Conservation (phyloP, 495 filamentous ascomycete genomes). For the Cairneyella variabilis region DNA sequence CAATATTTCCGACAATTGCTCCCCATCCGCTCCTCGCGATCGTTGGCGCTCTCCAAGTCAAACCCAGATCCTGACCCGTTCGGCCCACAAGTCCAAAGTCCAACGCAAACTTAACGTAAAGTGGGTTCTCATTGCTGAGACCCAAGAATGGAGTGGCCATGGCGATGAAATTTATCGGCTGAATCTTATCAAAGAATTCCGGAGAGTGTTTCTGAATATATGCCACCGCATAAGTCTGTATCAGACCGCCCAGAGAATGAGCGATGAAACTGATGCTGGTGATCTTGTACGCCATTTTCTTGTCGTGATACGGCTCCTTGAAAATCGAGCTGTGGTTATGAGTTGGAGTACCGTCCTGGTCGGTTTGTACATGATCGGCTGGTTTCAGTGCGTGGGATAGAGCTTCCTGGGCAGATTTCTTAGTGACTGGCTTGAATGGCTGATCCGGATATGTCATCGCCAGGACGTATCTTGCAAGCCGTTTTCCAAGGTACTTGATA, state of each 20-base stretch:
- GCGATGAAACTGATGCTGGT: slow-evolving; percentile 95
- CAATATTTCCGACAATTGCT: slow-evolving; percentile 74
- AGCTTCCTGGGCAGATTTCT: slow-evolving; percentile 33
- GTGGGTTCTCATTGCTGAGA: slow-evolving; percentile 92
- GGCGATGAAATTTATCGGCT: slow-evolving; percentile 90
- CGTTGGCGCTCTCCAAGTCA: slow-evolving; percentile 89
- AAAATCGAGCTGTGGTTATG: slow-evolving; percentile 55
- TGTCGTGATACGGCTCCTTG: slow-evolving; percentile 27
- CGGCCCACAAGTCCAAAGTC: slow-evolving; percentile 94
- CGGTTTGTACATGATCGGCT: slow-evolving; percentile 23
- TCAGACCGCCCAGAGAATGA: slow-evolving; percentile 86
- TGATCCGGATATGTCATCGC: slow-evolving; percentile 90
- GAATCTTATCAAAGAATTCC: slow-evolving; percentile 80
- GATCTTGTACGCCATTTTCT: slow-evolving; percentile 71
- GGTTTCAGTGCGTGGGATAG: slow-evolving; percentile 32
- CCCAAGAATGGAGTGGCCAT: slow-evolving; percentile 88
- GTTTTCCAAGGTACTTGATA: slow-evolving; percentile 94
- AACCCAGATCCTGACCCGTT: slow-evolving; percentile 89
- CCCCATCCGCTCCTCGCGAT: slow-evolving; percentile 83
- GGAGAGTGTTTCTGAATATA: slow-evolving; percentile 97
- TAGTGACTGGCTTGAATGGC: slow-evolving; percentile 69
- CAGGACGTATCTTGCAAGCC: slow-evolving; percentile 86
- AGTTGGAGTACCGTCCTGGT: slow-evolving; percentile 32
- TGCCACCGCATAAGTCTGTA: slow-evolving; percentile 93
- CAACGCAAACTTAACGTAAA: slow-evolving; percentile 95